Percentiles rank a stretch among this genome's conserved stretches.
These are phyloP conservation scores for Luzula sylvatica DNA, from an alignment of 176 grass and related monocot genomes.

Conservation along the genomic window DNA sequence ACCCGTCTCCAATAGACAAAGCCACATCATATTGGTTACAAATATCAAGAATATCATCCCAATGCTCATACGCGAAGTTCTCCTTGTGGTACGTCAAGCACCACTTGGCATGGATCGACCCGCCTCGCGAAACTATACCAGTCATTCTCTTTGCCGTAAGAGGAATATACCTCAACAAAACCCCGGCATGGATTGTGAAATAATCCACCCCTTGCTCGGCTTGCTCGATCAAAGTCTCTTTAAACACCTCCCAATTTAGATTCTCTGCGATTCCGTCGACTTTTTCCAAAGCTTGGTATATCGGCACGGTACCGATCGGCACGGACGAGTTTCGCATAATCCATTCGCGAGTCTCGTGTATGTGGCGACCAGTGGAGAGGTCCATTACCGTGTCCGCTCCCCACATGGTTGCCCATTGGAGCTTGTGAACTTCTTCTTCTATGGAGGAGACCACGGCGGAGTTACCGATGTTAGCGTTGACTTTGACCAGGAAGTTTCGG, in stretches of 20 bases:
- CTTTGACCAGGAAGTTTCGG: conserved; percentile 93
- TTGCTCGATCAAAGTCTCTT: conserved; percentile 88
- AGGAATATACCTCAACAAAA: conserved; percentile 88
- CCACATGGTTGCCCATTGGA: conserved; percentile 99
- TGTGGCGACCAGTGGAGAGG: conserved; percentile 92
- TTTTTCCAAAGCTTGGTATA: conserved; percentile 98
- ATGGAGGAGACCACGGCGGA: conserved; percentile 88
- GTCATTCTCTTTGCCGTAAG: conserved; percentile 98
- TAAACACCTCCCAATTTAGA: conserved; percentile 85
- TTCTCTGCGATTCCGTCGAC: conserved; percentile 92
- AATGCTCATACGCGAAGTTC: conserved; percentile 98
- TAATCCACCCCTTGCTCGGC: conserved; percentile 99
- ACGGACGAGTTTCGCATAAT: conserved; percentile 89
- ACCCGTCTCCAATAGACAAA: conserved; percentile 88
- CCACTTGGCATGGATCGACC: conserved; percentile 99
- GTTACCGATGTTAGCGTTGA: conserved; percentile 97
- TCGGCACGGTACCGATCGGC: conserved; percentile 89
- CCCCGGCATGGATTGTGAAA: conserved; percentile 95
- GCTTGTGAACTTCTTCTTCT: conserved; percentile 96
- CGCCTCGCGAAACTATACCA: conserved; percentile 93
- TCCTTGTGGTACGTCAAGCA: conserved; percentile 92
- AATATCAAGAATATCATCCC: conserved; percentile 98
- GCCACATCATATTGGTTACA: conserved; percentile 95
- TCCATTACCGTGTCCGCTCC: conserved; percentile 97
- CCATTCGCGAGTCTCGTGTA: conserved; percentile 97